phyloP scores from a whole-genome alignment of 2,329 filamentous ascomycete genomes.

The Aspergillus chevalieri region DNA sequence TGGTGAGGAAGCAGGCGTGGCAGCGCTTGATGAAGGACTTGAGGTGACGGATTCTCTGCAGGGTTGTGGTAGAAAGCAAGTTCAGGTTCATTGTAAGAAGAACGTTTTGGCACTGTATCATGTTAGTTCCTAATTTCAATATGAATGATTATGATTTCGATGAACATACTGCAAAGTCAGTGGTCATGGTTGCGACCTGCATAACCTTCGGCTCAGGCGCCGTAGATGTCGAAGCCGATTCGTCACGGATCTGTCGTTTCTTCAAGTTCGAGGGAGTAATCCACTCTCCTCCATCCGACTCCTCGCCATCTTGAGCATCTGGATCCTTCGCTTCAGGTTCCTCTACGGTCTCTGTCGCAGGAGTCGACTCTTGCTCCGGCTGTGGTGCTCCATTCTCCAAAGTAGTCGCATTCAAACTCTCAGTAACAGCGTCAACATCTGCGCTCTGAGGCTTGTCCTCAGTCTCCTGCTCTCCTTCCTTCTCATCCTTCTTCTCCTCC shows the following conservation, averaged over 20 bases:
- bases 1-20: constrained; percentile 84
- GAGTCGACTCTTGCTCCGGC: constrained; percentile 12
- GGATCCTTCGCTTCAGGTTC: constrained; percentile 22
- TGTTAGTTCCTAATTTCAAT: too few species aligned
- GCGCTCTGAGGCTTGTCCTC: constrained; percentile 16
- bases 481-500: constrained; percentile 27
- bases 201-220: constrained; percentile 58
- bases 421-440: constrained; percentile 24
- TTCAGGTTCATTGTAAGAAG: constrained; percentile 91
- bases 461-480: constrained; percentile 17
- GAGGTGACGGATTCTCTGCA: constrained; percentile 75
- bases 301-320: constrained; percentile 22
- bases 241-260: constrained; percentile 68
- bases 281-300: constrained; percentile 65
- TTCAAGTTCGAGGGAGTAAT: constrained; percentile 91
- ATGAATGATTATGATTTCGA: constrained; percentile 5
- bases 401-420: constrained; percentile 20
- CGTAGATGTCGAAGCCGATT: constrained; percentile 43
- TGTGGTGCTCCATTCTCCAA: constrained; percentile 24
- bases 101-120: constrained; percentile 66
- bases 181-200: constrained; percentile 85
- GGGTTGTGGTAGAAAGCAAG: constrained; percentile 65
- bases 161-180: constrained; percentile 77
- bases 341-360: constrained; percentile 12
- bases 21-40: constrained; percentile 88